These are phyloP conservation scores for Cochlearia excelsa DNA, from an alignment of 345 rosid genomes.

Conservation along the genomic window DNA sequence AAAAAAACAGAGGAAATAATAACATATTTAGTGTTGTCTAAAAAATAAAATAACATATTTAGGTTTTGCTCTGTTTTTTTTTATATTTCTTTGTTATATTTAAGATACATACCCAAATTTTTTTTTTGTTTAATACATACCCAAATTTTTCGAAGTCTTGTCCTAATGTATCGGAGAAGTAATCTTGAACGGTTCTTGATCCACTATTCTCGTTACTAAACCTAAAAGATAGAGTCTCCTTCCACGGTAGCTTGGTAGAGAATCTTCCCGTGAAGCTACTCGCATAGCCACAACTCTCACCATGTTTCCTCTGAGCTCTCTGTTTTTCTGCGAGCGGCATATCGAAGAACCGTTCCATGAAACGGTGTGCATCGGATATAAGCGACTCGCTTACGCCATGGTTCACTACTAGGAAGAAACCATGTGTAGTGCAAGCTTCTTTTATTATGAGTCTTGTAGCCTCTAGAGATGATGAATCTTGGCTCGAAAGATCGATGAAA, in stretches of 20 bases:
- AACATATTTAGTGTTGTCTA: not conserved
- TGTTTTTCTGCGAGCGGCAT: slow-evolving; percentile 70
- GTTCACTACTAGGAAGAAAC: slow-evolving; percentile 84
- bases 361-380: slow-evolving; percentile 56
- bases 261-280: slow-evolving; percentile 97
- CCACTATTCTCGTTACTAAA: slow-evolving; percentile 47
- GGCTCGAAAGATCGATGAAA: slow-evolving; percentile 66
- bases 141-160: slow-evolving; percentile 58
- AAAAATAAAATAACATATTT: no score
- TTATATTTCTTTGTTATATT: slow-evolving; percentile 10
- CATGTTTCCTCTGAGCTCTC: slow-evolving; percentile 68
- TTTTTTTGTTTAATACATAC: slow-evolving; percentile 52
- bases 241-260: slow-evolving; percentile 91
- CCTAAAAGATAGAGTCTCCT: slow-evolving; percentile 84
- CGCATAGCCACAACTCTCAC: slow-evolving; percentile 89
- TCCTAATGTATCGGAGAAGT: slow-evolving; percentile 62
- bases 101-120: slow-evolving; percentile 59
- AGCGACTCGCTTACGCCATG: slow-evolving; percentile 74
- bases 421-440: slow-evolving; percentile 74
- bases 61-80: slow-evolving; percentile 10
- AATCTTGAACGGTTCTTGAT: slow-evolving; percentile 51
- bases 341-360: slow-evolving; percentile 71
- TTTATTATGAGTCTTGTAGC: slow-evolving; percentile 55
- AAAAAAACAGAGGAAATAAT: slow-evolving; percentile 18
- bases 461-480: slow-evolving; percentile 41